Percentiles rank a stretch among this genome's conserved stretches.
Evolutionary conservation across 352 stramenopile species (phyloP).

Genomic region (Pythium phragmitis): DNA sequence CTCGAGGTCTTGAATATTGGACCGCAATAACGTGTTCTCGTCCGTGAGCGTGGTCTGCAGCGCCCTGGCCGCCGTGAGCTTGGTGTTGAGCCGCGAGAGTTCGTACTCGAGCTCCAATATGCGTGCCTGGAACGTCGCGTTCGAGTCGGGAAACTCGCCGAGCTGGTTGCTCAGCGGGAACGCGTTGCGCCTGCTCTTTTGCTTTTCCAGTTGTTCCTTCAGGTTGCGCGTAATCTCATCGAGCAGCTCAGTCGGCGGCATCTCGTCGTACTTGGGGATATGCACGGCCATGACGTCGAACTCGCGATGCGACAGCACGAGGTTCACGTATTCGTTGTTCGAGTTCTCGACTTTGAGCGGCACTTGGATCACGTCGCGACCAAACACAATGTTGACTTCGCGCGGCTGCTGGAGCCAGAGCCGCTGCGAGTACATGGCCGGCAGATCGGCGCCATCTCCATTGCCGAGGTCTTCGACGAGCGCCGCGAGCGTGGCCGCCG

Average conservation of each 20-base stretch:
- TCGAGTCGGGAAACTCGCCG: conserved; percentile 30
- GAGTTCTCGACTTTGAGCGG: conserved; percentile 45
- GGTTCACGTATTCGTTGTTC: conserved; percentile 57
- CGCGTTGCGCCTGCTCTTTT: conserved; percentile 31
- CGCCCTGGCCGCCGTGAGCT: conserved; percentile 50
- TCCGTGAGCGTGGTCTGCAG: conserved; percentile 68
- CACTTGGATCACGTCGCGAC: conserved; percentile 76
- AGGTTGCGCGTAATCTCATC: conserved; percentile 57
- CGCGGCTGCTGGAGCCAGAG: conserved; percentile 21
- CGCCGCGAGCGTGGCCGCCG: conserved; percentile 9
- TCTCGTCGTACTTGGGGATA: conserved; percentile 64
- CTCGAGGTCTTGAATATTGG: conserved; percentile 51
- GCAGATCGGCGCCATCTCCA: conserved; percentile 4
- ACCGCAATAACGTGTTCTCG: conserved; percentile 60
- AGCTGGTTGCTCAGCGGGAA: conserved; percentile 25
- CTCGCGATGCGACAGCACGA: conserved; percentile 76
- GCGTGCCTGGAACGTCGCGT: conserved; percentile 50
- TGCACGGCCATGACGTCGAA: conserved; percentile 78
- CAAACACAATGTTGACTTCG: conserved; percentile 51
- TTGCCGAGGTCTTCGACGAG: conserved; percentile 17
- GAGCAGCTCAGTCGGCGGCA: conserved; percentile 51
- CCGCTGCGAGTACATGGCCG: conserved; percentile 20
- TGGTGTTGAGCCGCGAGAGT: conserved; percentile 60
- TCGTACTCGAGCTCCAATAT: conserved; percentile 74
- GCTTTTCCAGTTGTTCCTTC: conserved; percentile 44